Conservation (phyloP, 305 asterid genomes). For the Plantago lanceolata region DNA sequence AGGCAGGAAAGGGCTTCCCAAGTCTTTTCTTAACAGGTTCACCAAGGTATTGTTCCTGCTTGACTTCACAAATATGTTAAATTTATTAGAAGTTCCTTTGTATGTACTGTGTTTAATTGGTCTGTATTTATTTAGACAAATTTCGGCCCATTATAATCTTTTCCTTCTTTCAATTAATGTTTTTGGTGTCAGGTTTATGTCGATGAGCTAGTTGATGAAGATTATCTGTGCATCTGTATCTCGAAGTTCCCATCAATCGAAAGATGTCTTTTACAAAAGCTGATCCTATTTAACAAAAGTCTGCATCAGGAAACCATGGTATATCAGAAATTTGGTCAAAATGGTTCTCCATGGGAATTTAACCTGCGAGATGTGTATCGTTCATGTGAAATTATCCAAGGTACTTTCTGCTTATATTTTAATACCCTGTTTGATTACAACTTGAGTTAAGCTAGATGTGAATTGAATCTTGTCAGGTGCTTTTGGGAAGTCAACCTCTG, state of each 20-base stretch:
- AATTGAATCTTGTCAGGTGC: slow-evolving; percentile 47
- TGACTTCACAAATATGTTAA: background rate
- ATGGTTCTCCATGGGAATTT: slow-evolving; percentile 99
- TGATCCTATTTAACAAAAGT: slow-evolving; percentile 67
- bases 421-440: slow-evolving; percentile 19
- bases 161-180: slow-evolving; percentile 7
- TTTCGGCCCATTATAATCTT: slow-evolving; percentile 9
- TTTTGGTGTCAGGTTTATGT: slow-evolving; percentile 62
- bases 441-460: slow-evolving; percentile 21
- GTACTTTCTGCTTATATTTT: slow-evolving; percentile 30
- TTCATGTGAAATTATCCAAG: slow-evolving; percentile 84
- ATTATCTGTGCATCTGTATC: slow-evolving; percentile 72
- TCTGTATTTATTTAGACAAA: slow-evolving; percentile 6
- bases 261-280: slow-evolving; percentile 44
- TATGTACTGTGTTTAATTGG: slow-evolving; percentile 13
- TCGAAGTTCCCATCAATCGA: slow-evolving; percentile 68
- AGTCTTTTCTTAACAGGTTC: slow-evolving; percentile 93
- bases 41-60: slow-evolving; percentile 63
- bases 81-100: background rate
- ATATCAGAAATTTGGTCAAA: slow-evolving; percentile 69
- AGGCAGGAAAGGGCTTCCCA: slow-evolving; percentile 97
- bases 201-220: slow-evolving; percentile 86
- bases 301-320: slow-evolving; percentile 78
- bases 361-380: slow-evolving; percentile 94
- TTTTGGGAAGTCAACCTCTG: slow-evolving; percentile 38